Evolutionary conservation across 2,329 filamentous ascomycete species (phyloP).

Genomic region (Neonectria sp.): DNA sequence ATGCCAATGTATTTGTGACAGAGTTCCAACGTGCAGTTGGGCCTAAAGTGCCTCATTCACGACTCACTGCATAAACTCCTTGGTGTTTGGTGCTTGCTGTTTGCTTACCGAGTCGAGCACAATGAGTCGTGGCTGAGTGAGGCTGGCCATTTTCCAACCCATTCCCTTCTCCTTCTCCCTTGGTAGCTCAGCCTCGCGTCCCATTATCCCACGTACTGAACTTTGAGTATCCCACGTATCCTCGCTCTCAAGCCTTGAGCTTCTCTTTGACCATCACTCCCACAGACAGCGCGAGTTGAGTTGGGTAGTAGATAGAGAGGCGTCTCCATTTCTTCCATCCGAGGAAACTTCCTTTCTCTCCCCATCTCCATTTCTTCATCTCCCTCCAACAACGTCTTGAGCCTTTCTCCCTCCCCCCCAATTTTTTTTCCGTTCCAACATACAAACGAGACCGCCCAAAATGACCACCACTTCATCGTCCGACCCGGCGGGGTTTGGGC

Average conservation of each 20-base stretch:
- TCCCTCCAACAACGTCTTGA: slow-evolving; percentile 16
- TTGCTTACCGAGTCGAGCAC: background rate
- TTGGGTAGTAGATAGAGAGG: background rate
- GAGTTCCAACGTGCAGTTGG: background rate
- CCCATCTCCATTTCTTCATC: background rate
- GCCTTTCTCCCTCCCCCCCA: background rate
- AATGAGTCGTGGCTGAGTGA: slow-evolving; percentile 18
- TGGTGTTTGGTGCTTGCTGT: background rate
- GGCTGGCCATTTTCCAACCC: slow-evolving; percentile 7
- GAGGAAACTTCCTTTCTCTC: background rate
- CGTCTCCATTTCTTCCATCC: background rate
- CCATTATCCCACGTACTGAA: background rate
- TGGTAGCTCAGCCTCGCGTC: slow-evolving; percentile 20
- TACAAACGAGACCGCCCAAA: background rate
- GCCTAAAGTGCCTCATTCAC: background rate
- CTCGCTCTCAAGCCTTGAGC: slow-evolving; percentile 7
- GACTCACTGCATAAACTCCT: background rate
- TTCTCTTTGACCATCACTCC: slow-evolving; percentile 9
- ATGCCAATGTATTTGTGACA: background rate
- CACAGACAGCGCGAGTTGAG: background rate
- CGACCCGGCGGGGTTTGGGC: slow-evolving; percentile 36
- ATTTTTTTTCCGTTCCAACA: background rate
- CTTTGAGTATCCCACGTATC: slow-evolving; percentile 13
- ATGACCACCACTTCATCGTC: slow-evolving; percentile 25
- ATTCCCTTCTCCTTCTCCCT: background rate